A percentile compares a stretch with the other conserved stretches of the same genome.
Evolutionary conservation across 73 alveolate species (phyloP).

Genomic region (Blepharisma japonicum): DNA sequence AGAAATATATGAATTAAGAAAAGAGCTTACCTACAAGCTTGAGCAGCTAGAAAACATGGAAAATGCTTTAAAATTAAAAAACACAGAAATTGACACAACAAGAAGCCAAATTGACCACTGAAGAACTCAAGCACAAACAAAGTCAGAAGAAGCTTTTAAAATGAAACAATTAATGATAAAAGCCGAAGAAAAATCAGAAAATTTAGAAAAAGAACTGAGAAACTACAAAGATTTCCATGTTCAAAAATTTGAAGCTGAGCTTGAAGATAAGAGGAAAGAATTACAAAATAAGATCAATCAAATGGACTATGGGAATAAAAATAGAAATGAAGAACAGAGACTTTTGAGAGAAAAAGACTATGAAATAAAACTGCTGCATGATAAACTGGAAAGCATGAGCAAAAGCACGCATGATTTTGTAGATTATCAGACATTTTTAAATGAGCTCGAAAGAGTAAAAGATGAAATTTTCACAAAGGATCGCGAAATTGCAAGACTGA

Average conservation of each 20-base stretch:
- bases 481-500: background rate
- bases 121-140: background rate
- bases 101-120: slow-evolving; percentile 5
- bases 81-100: slow-evolving; percentile 5
- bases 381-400: too few species aligned
- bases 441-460: background rate
- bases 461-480: background rate
- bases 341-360: too few species aligned
- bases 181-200: slow-evolving; percentile 4
- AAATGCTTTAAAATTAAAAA: background rate
- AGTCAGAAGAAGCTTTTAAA: slow-evolving; percentile 2
- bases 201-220: background rate
- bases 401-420: too few species aligned
- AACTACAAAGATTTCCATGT: too few species aligned
- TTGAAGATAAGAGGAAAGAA: too few species aligned
- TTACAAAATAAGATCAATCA: too few species aligned
- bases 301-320: too few species aligned
- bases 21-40: background rate
- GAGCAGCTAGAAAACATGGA: background rate
- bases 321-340: too few species aligned
- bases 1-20: background rate
- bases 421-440: too few species aligned
- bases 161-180: background rate
- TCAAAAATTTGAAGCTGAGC: too few species aligned
- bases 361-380: too few species aligned